phyloP scores from a whole-genome alignment of 2,329 filamentous ascomycete genomes.

The Stagonosporopsis vannaccii region DNA sequence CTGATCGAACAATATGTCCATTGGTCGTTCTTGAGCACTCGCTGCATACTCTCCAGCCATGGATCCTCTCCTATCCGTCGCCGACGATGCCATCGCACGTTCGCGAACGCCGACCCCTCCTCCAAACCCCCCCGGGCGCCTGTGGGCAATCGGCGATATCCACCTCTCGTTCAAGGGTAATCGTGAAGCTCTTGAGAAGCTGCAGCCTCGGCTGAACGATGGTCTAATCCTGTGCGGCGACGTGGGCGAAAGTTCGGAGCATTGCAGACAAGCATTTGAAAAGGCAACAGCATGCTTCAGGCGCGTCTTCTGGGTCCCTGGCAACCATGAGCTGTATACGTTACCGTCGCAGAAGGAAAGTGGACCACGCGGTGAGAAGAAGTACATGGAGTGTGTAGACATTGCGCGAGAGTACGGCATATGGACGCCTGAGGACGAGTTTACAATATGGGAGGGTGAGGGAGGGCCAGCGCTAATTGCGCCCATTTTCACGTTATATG shows the following conservation, averaged over 20 bases:
- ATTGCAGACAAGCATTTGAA: constrained; percentile 46
- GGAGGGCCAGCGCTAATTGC: constrained; percentile 59
- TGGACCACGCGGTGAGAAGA: constrained; percentile 57
- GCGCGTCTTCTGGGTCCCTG: constrained; percentile 63
- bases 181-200: constrained; percentile 53
- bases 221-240: constrained; percentile 57
- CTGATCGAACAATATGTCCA: background rate
- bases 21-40: background rate
- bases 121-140: constrained; percentile 28
- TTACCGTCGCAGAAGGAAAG: constrained; percentile 50
- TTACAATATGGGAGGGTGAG: constrained; percentile 61
- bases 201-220: constrained; percentile 51
- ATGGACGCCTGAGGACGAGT: constrained; percentile 65
- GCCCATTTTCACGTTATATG: constrained; percentile 66
- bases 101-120: constrained; percentile 10
- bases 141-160: constrained; percentile 58
- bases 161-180: constrained; percentile 58
- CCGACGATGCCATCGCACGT: constrained; percentile 18
- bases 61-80: constrained; percentile 35
- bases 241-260: constrained; percentile 46
- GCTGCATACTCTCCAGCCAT: constrained; percentile 4
- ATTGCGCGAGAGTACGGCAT: constrained; percentile 61
- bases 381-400: constrained; percentile 64
- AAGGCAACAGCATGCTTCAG: constrained; percentile 53
- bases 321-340: constrained; percentile 67